A percentile compares a stretch with the other conserved stretches of the same genome.
Conservation (phyloP, 139 green algal genomes). For the Penium margaritaceum region DNA sequence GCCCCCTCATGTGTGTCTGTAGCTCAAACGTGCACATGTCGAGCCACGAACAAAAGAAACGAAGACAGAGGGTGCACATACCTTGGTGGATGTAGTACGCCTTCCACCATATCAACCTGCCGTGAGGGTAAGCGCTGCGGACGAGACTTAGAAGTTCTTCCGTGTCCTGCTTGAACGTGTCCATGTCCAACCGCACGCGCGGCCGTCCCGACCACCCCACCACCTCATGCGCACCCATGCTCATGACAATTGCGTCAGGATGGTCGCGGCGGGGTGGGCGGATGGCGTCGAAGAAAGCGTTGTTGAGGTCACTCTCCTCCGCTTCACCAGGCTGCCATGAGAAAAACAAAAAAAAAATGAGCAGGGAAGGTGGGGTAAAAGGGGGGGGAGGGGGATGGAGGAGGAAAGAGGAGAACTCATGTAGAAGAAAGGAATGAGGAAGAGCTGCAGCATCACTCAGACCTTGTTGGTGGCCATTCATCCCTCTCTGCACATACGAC, state of each 20-base stretch:
- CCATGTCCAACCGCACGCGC: neutral
- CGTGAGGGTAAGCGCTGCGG: neutral
- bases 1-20: too few relatives aligned
- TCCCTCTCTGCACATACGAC: too few relatives aligned
- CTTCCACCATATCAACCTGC: neutral
- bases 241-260: neutral
- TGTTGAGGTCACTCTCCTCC: neutral
- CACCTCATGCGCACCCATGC: constrained; percentile 4
- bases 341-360: too few relatives aligned
- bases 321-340: neutral
- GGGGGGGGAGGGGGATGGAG: too few relatives aligned
- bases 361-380: too few relatives aligned
- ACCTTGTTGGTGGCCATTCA: too few relatives aligned
- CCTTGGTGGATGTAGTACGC: constrained; percentile 7
- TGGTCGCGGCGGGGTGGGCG: neutral
- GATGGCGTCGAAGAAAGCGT: neutral
- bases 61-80: too few relatives aligned
- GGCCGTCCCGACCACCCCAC: constrained; percentile 3
- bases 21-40: too few relatives aligned
- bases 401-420: too few relatives aligned
- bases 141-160: neutral
- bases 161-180: neutral
- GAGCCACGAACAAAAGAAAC: too few relatives aligned
- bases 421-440: too few relatives aligned
- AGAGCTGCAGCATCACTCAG: too few relatives aligned